Evolutionary conservation across 805 yeast genomes (phyloP), one percentile per base, ranked within the genome.

Genomic region (Ogataea wickerhamii): DNA sequence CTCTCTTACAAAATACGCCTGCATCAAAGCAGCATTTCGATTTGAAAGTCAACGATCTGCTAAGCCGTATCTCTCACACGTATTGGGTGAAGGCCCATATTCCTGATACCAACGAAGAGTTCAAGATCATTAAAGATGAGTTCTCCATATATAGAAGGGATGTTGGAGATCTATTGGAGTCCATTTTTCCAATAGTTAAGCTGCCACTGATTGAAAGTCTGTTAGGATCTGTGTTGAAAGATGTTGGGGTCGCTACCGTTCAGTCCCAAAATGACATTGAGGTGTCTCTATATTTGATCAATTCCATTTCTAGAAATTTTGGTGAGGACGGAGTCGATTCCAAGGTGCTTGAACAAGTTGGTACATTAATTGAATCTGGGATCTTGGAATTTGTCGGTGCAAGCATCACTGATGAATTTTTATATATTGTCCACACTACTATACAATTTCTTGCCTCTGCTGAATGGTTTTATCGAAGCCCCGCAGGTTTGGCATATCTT

Each of bases 151-250:
- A 78, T 58, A 71, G 97, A 49, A 64, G 76, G 22, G 91, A 83
- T 44, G 82, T 83, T 7, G 74, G 82, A 1, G 98, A 93, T 49
- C 68, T 89, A 26, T 75, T 86, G 46, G 93, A 87, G 38, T 67
- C 77, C 0, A 60, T 82, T 2, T 86, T 82, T 64, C 75, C 87
- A 1, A 66, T 85, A 4, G 67, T 87, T 25, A 86, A 84, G 26
- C 38, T 58, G 0, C 62, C 70, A 2, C 57, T 86, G 25, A 75
- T 74, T 45, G 63, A 65, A 4, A 66, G 60, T 16, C 56, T 85
- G 20, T 48, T 66, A 1, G 49, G 53, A 6, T 65, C 64, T 23
- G 58, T 76, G 2, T 40, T 59, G 4, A 39, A 48, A 1, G 55
- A 56, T 23, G 36, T 63, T 10, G 23, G 48, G 12, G 53, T 58